Conservation (phyloP, 768 basidiomycete genomes). For the Naganishia vishniacii region DNA sequence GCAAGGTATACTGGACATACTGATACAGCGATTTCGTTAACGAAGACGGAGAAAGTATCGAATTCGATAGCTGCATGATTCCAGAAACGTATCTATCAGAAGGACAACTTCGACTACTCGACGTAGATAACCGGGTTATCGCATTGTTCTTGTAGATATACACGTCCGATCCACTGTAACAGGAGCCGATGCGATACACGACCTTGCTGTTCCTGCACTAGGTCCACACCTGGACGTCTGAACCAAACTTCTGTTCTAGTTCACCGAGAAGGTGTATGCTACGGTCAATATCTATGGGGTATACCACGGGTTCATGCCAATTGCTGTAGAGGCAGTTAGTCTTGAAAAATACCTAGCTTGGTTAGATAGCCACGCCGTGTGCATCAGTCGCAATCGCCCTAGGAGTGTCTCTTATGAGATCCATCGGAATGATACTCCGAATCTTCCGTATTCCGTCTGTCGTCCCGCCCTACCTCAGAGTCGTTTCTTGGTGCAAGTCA, state of each 20-base stretch:
- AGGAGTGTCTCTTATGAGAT: too few relatives aligned
- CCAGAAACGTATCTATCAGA: slow-evolving; percentile 35
- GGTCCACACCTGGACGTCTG: slow-evolving; percentile 40
- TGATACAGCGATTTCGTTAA: slow-evolving; percentile 35
- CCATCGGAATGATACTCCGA: too few relatives aligned
- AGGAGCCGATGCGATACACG: slow-evolving; percentile 42
- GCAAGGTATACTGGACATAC: slow-evolving; percentile 32
- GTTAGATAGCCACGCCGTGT: slow-evolving; percentile 39
- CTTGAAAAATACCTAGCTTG: slow-evolving; percentile 40
- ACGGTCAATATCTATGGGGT: slow-evolving; percentile 45
- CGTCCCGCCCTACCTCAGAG: too few relatives aligned
- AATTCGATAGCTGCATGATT: slow-evolving; percentile 34
- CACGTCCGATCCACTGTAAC: slow-evolving; percentile 41
- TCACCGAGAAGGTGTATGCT: slow-evolving; percentile 42
- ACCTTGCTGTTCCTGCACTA: slow-evolving; percentile 42
- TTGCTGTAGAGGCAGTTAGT: slow-evolving; percentile 40
- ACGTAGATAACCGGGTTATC: slow-evolving; percentile 38
- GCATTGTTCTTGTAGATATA: slow-evolving; percentile 37
- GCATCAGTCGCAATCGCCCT: too few relatives aligned
- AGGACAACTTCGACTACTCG: slow-evolving; percentile 37
- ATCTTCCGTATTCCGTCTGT: too few relatives aligned
- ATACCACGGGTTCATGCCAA: slow-evolving; percentile 47
- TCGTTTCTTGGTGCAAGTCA: too few relatives aligned
- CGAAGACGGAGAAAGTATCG: slow-evolving; percentile 32
- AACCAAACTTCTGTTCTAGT: slow-evolving; percentile 44